Evolutionary conservation across 1,284 basidiomycete species (phyloP), one percentile per base, ranked within the genome.

Genomic region (Tylopilus sp.): DNA sequence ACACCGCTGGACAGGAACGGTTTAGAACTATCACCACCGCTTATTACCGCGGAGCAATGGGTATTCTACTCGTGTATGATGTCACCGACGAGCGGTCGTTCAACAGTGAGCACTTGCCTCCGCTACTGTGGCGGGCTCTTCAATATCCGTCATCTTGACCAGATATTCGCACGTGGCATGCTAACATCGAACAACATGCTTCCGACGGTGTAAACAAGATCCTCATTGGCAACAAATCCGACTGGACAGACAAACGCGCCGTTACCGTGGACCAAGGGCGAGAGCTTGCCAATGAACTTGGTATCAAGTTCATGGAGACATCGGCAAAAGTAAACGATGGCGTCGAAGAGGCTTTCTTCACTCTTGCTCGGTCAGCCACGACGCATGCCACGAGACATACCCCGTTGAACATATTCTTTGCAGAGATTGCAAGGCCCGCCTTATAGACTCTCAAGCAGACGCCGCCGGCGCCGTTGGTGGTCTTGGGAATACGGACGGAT

Each of bases 41-140:
- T n/a, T 99, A 99, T 76, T 99, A 99, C 80, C 90, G 97, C 63
- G 97, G 97, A 42, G 97, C 97, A 17, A 99, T 99, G 96, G 97
- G 97, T 50, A 99, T 99, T 67, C 79, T 99, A 52, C 83, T 99
- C 54, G 96, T 99, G 7, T 99, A 98, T 74, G 97, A 99, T 70
- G 94, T 99, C 37, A 99, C 97, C 28, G 96, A 99, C 73, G 94
- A 98, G 74, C 88, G 92, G 65, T 97, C 93, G 25, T 99, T 99
- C 78, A 91, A 94, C 71, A 98, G 96, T 98, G 64, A 63, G 94
- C 74, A 13, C 25, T 19, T 43, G 35, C 41, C 20, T 19, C 2
- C 13, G 33, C 52, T 39, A 31, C 48, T 48, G 56, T 58, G 48
- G 43, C 48, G 25, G 41, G 26, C 49, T 29, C 14, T 48, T 52